Conservation (phyloP, 306 rosid genomes). For the Senna siamea region DNA sequence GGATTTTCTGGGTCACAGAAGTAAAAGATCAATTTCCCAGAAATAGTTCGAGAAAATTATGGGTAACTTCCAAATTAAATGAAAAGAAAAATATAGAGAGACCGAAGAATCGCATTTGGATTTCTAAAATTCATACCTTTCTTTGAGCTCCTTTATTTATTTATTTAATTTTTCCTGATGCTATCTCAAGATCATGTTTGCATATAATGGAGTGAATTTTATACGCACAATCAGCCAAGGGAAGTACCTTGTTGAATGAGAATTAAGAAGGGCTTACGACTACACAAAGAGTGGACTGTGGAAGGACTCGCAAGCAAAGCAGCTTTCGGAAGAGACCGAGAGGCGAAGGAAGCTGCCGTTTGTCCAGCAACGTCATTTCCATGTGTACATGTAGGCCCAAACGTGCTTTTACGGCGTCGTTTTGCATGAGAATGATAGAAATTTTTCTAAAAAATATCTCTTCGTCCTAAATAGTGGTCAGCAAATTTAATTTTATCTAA, state of each 20-base stretch:
- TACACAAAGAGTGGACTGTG: slow-evolving; percentile 18
- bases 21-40: not conserved
- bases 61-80: slow-evolving; percentile 23
- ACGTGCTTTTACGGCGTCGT: not conserved
- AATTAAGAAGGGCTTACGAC: slow-evolving; percentile 27
- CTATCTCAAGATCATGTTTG: slow-evolving; percentile 31
- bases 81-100: not conserved
- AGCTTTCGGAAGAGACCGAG: slow-evolving; percentile 15
- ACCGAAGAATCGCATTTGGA: not conserved
- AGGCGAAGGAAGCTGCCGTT: slow-evolving; percentile 34
- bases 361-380: not conserved
- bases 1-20: slow-evolving; percentile 7
- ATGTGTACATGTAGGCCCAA: not conserved
- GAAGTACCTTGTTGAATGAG: not conserved
- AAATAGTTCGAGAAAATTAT: not conserved
- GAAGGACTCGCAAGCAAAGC: too few species aligned
- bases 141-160: not conserved
- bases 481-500: too few species aligned
- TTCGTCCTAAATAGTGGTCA: too few species aligned
- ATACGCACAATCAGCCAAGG: not conserved
- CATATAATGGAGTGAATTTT: slow-evolving; percentile 17
- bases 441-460: not conserved
- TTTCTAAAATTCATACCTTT: slow-evolving; percentile 42
- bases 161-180: not conserved
- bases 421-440: not conserved